phyloP scores from a whole-genome alignment of 2,329 filamentous ascomycete genomes.

The Pseudocercospora crystallina region DNA sequence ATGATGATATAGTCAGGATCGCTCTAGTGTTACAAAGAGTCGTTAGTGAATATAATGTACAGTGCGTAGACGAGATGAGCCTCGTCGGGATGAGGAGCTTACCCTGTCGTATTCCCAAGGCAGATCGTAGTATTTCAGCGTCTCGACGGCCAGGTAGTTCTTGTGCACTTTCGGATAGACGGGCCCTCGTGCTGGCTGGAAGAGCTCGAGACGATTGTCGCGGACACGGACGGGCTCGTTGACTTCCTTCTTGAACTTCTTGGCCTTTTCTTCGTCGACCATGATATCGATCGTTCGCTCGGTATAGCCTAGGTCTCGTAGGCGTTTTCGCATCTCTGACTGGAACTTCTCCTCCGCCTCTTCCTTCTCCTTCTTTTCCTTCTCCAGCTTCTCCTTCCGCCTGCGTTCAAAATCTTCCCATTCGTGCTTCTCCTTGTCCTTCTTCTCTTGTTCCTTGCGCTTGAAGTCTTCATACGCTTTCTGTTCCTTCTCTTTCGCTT shows the following conservation, averaged over 20 bases:
- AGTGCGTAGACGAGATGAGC: not conserved
- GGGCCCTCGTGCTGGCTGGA: conserved; percentile 30
- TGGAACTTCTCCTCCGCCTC: conserved; percentile 44
- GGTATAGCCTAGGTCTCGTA: conserved; percentile 47
- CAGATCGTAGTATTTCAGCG: conserved; percentile 49
- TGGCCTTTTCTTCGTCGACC: conserved; percentile 47
- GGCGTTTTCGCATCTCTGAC: conserved; percentile 45
- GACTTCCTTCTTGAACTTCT: conserved; percentile 34
- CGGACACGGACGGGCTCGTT: conserved; percentile 10
- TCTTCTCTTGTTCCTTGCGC: conserved; percentile 28
- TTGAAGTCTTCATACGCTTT: conserved; percentile 27
- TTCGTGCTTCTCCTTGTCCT: conserved; percentile 45
- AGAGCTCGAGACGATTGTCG: conserved; percentile 13
- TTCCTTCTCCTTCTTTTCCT: conserved; percentile 28
- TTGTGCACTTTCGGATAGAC: conserved; percentile 50
- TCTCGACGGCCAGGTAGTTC: conserved; percentile 48
- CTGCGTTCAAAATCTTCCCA: conserved; percentile 58
- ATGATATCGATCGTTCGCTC: conserved; percentile 50
- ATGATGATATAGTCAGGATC: conserved; percentile 52
- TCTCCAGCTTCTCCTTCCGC: conserved; percentile 63
- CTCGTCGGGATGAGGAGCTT: conserved; percentile 30
- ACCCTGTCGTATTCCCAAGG: conserved; percentile 50
- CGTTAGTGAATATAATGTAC: conserved; percentile 13
- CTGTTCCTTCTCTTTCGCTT: conserved; percentile 40
- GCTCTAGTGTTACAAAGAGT: conserved; percentile 28